Evolutionary conservation across 2,329 filamentous ascomycete genomes (phyloP).

Genomic region (Tolypocladium ovalisporum): DNA sequence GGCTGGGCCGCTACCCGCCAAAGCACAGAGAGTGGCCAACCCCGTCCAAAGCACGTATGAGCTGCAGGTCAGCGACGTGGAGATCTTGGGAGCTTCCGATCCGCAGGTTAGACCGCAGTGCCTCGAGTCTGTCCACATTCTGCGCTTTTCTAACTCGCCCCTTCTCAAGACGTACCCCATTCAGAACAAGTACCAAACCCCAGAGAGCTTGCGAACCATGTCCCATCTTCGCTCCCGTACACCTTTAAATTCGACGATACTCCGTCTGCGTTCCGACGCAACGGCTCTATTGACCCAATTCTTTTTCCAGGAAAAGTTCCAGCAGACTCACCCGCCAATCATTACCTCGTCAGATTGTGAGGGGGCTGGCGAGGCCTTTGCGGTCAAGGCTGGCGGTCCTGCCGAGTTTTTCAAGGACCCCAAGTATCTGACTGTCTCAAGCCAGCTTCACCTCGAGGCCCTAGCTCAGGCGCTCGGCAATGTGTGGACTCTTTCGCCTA

Average conservation of each 20-base stretch:
- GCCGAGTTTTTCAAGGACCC: slow-evolving; percentile 64
- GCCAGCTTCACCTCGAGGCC: slow-evolving; percentile 88
- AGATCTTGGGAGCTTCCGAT: slow-evolving; percentile 67
- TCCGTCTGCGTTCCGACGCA: slow-evolving; percentile 73
- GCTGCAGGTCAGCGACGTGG: slow-evolving; percentile 60
- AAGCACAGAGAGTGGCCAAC: not conserved
- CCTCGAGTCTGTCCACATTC: not conserved
- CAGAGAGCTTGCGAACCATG: slow-evolving; percentile 78
- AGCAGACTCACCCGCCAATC: slow-evolving; percentile 84
- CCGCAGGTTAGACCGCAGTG: slow-evolving; percentile 51
- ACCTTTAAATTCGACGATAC: slow-evolving; percentile 67
- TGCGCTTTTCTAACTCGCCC: slow-evolving; percentile 5
- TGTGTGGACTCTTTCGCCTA: slow-evolving; percentile 90
- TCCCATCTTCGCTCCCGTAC: slow-evolving; percentile 79
- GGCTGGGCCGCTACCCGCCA: not conserved
- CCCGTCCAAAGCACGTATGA: slow-evolving; percentile 34
- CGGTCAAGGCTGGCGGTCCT: slow-evolving; percentile 39
- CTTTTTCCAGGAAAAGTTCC: slow-evolving; percentile 60
- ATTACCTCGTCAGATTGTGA: slow-evolving; percentile 97
- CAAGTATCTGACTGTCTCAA: slow-evolving; percentile 95
- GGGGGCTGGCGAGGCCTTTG: slow-evolving; percentile 89
- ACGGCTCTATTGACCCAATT: slow-evolving; percentile 64
- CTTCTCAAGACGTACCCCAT: slow-evolving; percentile 70
- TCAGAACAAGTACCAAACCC: slow-evolving; percentile 90
- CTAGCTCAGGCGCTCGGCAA: slow-evolving; percentile 78